Conservation (phyloP, 805 yeast genomes). For the Hanseniaspora thailandica region DNA sequence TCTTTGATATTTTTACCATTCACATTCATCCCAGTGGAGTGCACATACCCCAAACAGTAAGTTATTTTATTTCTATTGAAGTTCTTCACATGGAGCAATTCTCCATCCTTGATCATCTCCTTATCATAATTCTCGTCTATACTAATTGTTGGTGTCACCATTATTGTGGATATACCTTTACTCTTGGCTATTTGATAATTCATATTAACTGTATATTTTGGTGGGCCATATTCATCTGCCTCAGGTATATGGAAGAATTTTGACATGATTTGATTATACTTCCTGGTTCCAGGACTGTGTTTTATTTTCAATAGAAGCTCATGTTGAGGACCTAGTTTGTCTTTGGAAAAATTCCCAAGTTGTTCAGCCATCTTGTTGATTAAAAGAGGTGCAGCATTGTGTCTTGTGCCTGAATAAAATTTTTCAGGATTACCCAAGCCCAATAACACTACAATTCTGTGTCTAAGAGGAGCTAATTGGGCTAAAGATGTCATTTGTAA, state of each 20-base stretch:
- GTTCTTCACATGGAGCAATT: too few relatives aligned
- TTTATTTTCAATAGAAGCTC: not conserved
- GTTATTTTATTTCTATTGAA: not conserved
- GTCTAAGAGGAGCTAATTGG: not conserved
- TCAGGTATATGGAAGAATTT: not conserved
- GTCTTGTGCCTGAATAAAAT: conserved; percentile 6
- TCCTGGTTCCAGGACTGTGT: not conserved
- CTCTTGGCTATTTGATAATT: not conserved
- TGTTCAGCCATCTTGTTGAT: not conserved
- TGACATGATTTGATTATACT: not conserved
- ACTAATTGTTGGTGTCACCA: not conserved
- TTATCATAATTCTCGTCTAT: not conserved
- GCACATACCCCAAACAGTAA: not conserved
- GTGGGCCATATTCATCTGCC: too few relatives aligned
- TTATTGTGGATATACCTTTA: not conserved
- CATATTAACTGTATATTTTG: too few relatives aligned
- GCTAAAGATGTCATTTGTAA: not conserved
- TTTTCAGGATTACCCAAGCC: conserved; percentile 11
- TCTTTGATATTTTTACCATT: not conserved
- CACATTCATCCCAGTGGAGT: not conserved
- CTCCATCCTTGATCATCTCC: not conserved
- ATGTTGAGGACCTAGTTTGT: not conserved
- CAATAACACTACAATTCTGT: not conserved
- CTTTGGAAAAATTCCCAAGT: not conserved
- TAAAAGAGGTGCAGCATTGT: conserved; percentile 4